Conservation (phyloP, 768 basidiomycete species). For the Gautieria morchelliformis region DNA sequence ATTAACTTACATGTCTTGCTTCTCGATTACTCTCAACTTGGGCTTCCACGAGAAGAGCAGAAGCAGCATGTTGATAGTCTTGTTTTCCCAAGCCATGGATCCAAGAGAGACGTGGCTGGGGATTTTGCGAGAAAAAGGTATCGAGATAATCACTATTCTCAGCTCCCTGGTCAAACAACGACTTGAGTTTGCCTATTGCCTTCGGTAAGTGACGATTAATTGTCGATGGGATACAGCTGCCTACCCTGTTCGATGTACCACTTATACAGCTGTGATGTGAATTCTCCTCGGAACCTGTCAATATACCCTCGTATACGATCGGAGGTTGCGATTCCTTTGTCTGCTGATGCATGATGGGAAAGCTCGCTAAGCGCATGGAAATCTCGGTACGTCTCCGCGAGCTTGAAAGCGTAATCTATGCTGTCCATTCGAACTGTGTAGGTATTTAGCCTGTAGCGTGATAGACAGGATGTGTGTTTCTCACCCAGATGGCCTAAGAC, state of each 20-base stretch:
- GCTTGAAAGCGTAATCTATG: conserved; percentile 59
- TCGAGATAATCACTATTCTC: conserved; percentile 56
- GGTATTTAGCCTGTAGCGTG: not conserved
- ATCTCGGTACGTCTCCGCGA: conserved; percentile 84
- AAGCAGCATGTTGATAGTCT: conserved; percentile 55
- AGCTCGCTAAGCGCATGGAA: conserved; percentile 79
- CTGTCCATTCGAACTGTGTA: conserved; percentile 55
- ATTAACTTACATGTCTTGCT: conserved; percentile 61
- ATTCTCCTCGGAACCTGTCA: conserved; percentile 68
- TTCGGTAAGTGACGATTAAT: not conserved
- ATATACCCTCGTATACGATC: conserved; percentile 62
- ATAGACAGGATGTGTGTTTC: conserved; percentile 17
- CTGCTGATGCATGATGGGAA: conserved; percentile 41
- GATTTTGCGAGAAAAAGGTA: conserved; percentile 54
- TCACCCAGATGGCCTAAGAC: conserved; percentile 73
- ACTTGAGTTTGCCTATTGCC: conserved; percentile 60
- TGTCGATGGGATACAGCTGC: conserved; percentile 12
- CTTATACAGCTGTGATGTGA: conserved; percentile 81
- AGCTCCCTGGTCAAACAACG: conserved; percentile 71
- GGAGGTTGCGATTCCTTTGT: conserved; percentile 26
- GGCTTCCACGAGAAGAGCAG: conserved; percentile 54
- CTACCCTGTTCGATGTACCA: conserved; percentile 89
- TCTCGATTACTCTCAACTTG: conserved; percentile 45
- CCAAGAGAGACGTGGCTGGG: conserved; percentile 67
- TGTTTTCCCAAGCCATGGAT: conserved; percentile 72